Evolutionary conservation across 2,329 filamentous ascomycete species (phyloP).

Genomic region (Talaromyces sp.): DNA sequence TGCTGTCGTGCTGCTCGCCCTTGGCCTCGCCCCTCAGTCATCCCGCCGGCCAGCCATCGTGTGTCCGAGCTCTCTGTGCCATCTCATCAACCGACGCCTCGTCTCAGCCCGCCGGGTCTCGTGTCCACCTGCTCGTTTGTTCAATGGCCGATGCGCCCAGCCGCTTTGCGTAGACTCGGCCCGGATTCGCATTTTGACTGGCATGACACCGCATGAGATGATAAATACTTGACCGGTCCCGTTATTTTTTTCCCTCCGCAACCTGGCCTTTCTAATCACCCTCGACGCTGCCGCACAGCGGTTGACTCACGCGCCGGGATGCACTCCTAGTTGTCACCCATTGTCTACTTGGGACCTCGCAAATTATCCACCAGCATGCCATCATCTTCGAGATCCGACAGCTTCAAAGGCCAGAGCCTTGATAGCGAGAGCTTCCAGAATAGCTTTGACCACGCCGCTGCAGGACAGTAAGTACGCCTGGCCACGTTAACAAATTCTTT

Average conservation of each 20-base stretch:
- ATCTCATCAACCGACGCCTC: background rate
- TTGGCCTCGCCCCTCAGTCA: background rate
- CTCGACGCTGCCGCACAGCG: background rate
- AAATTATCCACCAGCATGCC: constrained; percentile 12
- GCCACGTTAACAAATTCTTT: background rate
- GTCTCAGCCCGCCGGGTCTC: constrained; percentile 1
- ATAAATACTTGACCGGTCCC: background rate
- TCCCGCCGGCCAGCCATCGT: background rate
- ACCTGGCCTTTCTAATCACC: background rate
- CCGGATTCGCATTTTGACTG: background rate
- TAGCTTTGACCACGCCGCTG: constrained; percentile 41
- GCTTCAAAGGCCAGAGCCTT: constrained; percentile 27
- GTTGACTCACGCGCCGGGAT: constrained; percentile 4
- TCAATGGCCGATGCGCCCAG: constrained; percentile 6
- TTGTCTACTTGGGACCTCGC: background rate
- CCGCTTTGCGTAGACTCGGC: background rate
- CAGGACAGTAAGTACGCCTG: constrained; percentile 43
- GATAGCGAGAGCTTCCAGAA: constrained; percentile 34
- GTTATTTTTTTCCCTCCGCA: background rate
- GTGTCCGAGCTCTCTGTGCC: background rate
- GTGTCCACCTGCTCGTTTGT: constrained; percentile 3
- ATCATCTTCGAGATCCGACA: constrained; percentile 26
- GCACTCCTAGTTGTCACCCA: background rate
- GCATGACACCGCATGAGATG: constrained; percentile 6
- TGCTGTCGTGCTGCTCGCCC: background rate